These are phyloP conservation scores for Globisporangium carolinianum DNA, from an alignment of 352 stramenopile genomes.

Conservation along the genomic window DNA sequence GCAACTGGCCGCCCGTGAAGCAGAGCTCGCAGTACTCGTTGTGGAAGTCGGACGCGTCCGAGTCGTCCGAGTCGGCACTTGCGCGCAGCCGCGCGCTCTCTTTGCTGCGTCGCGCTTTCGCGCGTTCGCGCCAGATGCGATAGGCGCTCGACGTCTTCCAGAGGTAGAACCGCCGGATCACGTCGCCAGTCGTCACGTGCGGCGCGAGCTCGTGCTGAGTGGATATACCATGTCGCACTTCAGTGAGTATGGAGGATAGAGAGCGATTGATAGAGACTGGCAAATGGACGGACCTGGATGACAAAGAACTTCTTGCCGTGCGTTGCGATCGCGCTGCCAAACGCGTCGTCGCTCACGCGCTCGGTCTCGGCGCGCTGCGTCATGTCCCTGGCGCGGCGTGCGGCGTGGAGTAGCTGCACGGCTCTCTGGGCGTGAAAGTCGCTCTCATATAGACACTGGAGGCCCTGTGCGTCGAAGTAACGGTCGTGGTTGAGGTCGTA, in stretches of 20 bases:
- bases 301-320: constrained; percentile 61
- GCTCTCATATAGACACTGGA: constrained; percentile 53
- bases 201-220: constrained; percentile 31
- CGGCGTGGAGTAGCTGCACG: constrained; percentile 24
- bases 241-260: too few species aligned
- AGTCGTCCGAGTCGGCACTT: constrained; percentile 34
- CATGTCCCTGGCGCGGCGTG: constrained; percentile 23
- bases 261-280: too few species aligned
- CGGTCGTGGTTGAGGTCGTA: background rate
- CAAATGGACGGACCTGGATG: constrained; percentile 30
- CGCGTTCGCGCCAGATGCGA: constrained; percentile 33
- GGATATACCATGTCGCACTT: too few species aligned
- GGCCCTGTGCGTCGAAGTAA: constrained; percentile 24
- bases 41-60: constrained; percentile 38
- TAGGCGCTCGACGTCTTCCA: constrained; percentile 62
- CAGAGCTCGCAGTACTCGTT: constrained; percentile 62
- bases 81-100: constrained; percentile 34
- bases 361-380: constrained; percentile 16
- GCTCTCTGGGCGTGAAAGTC: constrained; percentile 41
- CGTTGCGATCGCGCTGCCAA: constrained; percentile 29
- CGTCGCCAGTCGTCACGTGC: constrained; percentile 29
- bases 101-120: constrained; percentile 32
- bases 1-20: constrained; percentile 50
- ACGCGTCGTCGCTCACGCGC: constrained; percentile 28
- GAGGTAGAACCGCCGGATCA: constrained; percentile 58